phyloP scores from a whole-genome alignment of 2,329 filamentous ascomycete genomes.

The Pseudopithomyces maydicus region DNA sequence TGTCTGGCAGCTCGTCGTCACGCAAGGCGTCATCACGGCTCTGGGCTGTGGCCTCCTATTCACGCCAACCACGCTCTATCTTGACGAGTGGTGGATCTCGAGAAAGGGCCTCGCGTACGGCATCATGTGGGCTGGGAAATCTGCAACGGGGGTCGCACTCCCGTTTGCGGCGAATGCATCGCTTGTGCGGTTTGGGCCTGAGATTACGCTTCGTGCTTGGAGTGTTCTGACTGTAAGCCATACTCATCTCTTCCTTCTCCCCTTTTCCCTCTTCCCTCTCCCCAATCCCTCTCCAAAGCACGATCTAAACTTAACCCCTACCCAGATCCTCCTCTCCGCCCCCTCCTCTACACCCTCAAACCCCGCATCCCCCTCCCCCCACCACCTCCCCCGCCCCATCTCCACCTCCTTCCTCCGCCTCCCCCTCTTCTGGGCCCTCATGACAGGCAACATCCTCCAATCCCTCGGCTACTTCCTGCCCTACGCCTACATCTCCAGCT shows the following conservation, averaged over 20 bases:
- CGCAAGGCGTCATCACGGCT: constrained; percentile 46
- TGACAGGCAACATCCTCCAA: constrained; percentile 42
- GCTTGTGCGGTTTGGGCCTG: constrained; percentile 46
- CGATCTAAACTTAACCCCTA: too few relatives aligned
- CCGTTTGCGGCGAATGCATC: constrained; percentile 49
- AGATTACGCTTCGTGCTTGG: constrained; percentile 49
- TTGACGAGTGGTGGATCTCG: constrained; percentile 66
- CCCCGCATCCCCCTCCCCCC: constrained; percentile 46
- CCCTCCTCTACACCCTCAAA: constrained; percentile 44
- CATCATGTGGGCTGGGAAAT: constrained; percentile 58
- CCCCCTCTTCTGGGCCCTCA: constrained; percentile 40
- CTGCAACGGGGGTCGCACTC: constrained; percentile 49
- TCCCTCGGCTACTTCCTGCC: constrained; percentile 48
- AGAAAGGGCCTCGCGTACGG: constrained; percentile 65
- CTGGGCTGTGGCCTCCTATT: constrained; percentile 54
- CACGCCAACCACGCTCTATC: constrained; percentile 55
- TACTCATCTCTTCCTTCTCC: background rate
- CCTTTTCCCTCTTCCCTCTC: too few relatives aligned
- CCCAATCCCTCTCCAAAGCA: too few relatives aligned
- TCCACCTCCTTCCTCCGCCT: constrained; percentile 39
- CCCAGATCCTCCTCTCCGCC: constrained; percentile 34
- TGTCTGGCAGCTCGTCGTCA: constrained; percentile 38
- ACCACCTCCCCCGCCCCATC: constrained; percentile 27
- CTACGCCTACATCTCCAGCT: constrained; percentile 44
- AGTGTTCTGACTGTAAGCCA: constrained; percentile 10